Conservation (phyloP, 2,329 filamentous ascomycete species). For the Fusarium armeniacum region DNA sequence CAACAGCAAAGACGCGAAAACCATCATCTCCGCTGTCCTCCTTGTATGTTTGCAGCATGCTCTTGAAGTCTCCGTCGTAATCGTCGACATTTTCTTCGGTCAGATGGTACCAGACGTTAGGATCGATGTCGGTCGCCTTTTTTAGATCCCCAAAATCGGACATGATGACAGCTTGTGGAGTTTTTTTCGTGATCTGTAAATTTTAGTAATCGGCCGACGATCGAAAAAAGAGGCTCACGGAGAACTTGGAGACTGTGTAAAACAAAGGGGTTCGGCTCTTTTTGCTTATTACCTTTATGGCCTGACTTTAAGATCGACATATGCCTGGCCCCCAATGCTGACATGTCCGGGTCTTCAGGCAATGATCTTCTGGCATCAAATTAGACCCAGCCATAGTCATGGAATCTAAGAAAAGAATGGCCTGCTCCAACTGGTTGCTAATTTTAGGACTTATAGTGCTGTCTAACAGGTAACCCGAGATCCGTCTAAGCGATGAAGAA, state of each 20-base stretch:
- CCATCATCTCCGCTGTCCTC: neutral
- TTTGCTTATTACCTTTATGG: neutral
- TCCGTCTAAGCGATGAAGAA: neutral
- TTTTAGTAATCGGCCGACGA: neutral
- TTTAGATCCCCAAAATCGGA: neutral
- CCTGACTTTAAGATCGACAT: neutral
- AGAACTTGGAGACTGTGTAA: neutral
- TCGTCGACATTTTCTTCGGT: neutral
- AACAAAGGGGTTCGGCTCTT: neutral
- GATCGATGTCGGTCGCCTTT: neutral
- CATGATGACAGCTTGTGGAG: neutral
- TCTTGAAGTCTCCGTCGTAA: neutral
- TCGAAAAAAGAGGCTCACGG: neutral
- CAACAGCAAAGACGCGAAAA: neutral
- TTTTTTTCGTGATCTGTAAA: neutral
- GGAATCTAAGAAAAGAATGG: neutral
- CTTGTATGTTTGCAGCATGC: neutral
- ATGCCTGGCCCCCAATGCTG: neutral
- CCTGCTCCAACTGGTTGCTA: fast-evolving
- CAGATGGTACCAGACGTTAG: neutral
- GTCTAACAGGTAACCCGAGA: neutral
- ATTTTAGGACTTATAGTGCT: neutral
- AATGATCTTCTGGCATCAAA: neutral
- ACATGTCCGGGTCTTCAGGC: neutral
- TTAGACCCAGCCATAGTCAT: neutral